These are phyloP conservation scores for Phytopythium vexans DNA, from an alignment of 352 stramenopile species.

Conservation along the genomic window DNA sequence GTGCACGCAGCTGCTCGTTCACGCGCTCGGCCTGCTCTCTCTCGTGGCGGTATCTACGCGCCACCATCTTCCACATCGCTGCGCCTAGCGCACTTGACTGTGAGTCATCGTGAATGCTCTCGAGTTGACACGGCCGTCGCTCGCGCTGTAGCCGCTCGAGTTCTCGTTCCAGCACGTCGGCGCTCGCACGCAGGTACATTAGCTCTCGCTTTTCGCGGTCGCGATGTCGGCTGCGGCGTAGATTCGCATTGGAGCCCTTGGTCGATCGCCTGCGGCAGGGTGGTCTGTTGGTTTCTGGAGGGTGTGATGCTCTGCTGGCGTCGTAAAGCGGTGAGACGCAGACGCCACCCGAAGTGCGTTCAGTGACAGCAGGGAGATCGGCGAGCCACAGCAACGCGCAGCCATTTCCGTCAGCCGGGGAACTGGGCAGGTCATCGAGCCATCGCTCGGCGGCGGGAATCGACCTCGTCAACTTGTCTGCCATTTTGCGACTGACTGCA, in stretches of 20 bases:
- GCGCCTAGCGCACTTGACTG: background rate
- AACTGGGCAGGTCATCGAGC: no score
- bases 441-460: no score
- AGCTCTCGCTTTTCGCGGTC: background rate
- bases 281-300: no score
- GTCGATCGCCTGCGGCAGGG: no score
- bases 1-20: background rate
- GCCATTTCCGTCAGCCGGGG: no score
- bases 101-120: background rate
- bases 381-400: no score
- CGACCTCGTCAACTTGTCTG: no score
- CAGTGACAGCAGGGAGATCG: no score
- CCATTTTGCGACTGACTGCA: no score
- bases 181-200: background rate
- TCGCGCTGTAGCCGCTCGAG: background rate
- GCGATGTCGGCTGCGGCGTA: background rate
- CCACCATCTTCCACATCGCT: background rate
- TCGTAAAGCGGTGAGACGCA: no score
- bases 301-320: no score
- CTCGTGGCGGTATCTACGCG: background rate
- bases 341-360: no score
- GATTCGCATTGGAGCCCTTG: background rate
- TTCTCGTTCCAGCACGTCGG: background rate
- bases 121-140: background rate
- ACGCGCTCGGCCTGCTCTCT: background rate